Evolutionary conservation across 2,329 filamentous ascomycete species (phyloP).

Genomic region (Aspergillus terreus): DNA sequence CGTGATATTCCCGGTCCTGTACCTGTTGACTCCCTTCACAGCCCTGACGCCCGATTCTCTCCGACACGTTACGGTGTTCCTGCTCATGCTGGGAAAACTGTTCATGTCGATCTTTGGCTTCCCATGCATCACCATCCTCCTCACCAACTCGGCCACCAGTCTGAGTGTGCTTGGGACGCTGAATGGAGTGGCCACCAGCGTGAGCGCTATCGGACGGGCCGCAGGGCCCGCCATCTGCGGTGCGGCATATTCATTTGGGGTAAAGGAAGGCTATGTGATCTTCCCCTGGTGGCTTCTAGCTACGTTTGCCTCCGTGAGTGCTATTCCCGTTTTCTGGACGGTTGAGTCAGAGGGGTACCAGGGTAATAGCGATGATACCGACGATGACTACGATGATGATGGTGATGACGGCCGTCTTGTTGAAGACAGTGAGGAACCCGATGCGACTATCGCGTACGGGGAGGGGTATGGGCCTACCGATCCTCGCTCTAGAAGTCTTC

Average conservation of each 20-base stretch:
- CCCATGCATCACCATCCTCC: conserved; percentile 81
- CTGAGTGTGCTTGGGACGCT: conserved; percentile 77
- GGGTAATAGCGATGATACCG: conserved; percentile 27
- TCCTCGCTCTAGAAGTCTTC: background rate
- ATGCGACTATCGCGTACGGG: background rate
- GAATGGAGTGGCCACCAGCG: conserved; percentile 84
- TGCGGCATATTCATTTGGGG: conserved; percentile 69
- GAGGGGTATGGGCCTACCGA: background rate
- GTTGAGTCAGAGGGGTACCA: conserved; percentile 68
- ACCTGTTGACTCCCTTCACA: conserved; percentile 77
- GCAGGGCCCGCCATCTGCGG: conserved; percentile 73
- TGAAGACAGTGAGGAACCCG: background rate
- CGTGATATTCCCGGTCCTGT: conserved; percentile 68
- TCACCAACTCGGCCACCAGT: conserved; percentile 80
- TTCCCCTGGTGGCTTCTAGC: conserved; percentile 79
- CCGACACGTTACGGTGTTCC: conserved; percentile 60
- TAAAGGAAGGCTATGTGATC: conserved; percentile 71
- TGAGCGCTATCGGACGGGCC: conserved; percentile 76
- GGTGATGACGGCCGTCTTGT: conserved; percentile 1
- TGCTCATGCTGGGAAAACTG: conserved; percentile 70
- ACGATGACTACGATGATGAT: conserved; percentile 22
- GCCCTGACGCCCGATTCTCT: conserved; percentile 54
- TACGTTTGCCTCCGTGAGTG: conserved; percentile 59
- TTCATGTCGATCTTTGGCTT: conserved; percentile 79
- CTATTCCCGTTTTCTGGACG: conserved; percentile 70